Evolutionary conservation across 2,329 filamentous ascomycete genomes (phyloP).

Genomic region (Cladosporium sp.): DNA sequence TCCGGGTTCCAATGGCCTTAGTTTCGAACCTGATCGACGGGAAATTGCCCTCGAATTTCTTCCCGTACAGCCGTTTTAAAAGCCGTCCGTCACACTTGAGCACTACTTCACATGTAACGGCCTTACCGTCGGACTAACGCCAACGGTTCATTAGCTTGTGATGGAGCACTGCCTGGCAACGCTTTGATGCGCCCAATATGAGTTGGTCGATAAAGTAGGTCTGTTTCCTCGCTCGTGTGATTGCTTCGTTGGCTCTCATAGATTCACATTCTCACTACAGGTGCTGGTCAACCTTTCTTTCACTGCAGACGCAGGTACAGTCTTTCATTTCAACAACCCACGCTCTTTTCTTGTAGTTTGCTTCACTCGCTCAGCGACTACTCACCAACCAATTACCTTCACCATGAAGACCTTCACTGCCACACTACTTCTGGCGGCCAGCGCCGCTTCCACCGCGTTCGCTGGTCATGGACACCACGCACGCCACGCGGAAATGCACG

Average conservation of each 20-base stretch:
- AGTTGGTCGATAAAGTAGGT: constrained; percentile 9
- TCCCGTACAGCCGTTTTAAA: neutral
- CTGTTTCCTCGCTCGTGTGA: neutral
- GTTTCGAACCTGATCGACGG: constrained; percentile 2
- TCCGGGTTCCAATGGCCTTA: neutral
- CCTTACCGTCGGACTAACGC: neutral
- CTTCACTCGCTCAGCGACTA: constrained; percentile 17
- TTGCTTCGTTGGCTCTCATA: neutral
- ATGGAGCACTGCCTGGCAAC: constrained; percentile 3
- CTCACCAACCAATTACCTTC: neutral
- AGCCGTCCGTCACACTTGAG: constrained; percentile 3
- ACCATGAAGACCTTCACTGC: constrained; percentile 15
- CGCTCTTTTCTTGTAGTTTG: neutral
- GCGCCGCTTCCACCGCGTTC: constrained; percentile 11
- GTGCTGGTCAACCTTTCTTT: constrained; percentile 12
- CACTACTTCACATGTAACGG: constrained; percentile 8
- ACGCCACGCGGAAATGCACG: constrained; percentile 15
- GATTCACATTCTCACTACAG: constrained; percentile 1
- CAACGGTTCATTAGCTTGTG: constrained; percentile 12
- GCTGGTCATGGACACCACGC: constrained; percentile 11
- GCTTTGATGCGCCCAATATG: constrained; percentile 5
- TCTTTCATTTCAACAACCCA: constrained; percentile 2
- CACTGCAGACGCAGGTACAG: constrained; percentile 8
- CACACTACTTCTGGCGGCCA: constrained; percentile 11
- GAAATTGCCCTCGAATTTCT: constrained; percentile 12